Percentiles rank a stretch among this genome's conserved stretches.
phyloP scores from a whole-genome alignment of 305 asterid genomes.

The Galium porrigens region DNA sequence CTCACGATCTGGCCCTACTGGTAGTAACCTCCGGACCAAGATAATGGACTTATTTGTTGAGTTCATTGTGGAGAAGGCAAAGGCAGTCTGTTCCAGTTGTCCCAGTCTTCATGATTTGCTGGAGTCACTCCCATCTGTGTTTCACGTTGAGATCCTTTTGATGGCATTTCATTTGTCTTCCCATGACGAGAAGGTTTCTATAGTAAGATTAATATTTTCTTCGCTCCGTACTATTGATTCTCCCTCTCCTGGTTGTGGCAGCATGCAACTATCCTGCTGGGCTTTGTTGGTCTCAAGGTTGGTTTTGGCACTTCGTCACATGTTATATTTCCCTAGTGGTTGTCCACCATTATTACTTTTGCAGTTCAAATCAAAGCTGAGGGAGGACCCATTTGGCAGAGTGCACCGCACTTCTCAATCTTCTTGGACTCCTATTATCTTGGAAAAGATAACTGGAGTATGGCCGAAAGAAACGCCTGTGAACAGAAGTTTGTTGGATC shows the following conservation, averaged over 20 bases:
- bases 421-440: constrained; percentile 57
- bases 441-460: constrained; percentile 35
- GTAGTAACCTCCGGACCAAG: constrained; percentile 62
- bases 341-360: constrained; percentile 62
- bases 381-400: constrained; percentile 39
- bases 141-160: constrained; percentile 74
- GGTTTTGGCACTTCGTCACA: constrained; percentile 80
- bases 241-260: constrained; percentile 38
- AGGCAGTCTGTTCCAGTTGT: constrained; percentile 32
- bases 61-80: constrained; percentile 49
- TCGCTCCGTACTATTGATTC: constrained; percentile 38
- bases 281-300: constrained; percentile 69
- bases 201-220: constrained; percentile 40
- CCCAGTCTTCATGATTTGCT: constrained; percentile 51
- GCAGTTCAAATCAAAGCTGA: constrained; percentile 69
- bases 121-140: constrained; percentile 64
- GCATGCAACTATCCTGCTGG: constrained; percentile 73
- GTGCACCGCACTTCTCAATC: constrained; percentile 31
- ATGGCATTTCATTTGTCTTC: constrained; percentile 79
- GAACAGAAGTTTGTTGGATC: constrained; percentile 42
- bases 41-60: constrained; percentile 37
- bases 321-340: constrained; percentile 51
- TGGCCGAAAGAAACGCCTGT: constrained; percentile 33
- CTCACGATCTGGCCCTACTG: constrained; percentile 48
- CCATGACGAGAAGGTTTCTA: constrained; percentile 49